Evolutionary conservation across 1,284 basidiomycete genomes (phyloP).

Genomic region (Ceratobasidium sp.): DNA sequence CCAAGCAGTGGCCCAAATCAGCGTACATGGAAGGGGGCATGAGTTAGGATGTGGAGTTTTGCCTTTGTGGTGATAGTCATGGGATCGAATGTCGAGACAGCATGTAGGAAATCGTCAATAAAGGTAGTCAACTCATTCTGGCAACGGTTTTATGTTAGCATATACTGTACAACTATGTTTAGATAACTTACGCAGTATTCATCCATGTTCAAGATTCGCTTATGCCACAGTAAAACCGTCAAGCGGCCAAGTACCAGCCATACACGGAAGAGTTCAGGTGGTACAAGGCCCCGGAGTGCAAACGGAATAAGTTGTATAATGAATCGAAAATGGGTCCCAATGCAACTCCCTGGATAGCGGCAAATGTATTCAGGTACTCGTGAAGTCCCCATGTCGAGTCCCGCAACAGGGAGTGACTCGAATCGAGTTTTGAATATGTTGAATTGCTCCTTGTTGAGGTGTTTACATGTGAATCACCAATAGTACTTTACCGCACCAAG

Average conservation of each 20-base stretch:
- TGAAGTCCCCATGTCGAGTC: slow-evolving; percentile 36
- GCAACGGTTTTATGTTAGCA: too few relatives aligned
- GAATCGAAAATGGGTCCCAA: slow-evolving; percentile 57
- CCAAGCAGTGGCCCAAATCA: slow-evolving; percentile 48
- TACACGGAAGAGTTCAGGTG: slow-evolving; percentile 49
- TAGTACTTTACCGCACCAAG: slow-evolving; percentile 59
- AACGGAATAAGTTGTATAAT: slow-evolving; percentile 55
- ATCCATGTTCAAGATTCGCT: slow-evolving; percentile 52
- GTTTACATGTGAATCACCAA: slow-evolving; percentile 54
- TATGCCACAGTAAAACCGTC: slow-evolving; percentile 55
- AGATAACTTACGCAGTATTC: slow-evolving; percentile 50
- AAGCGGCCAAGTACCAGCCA: slow-evolving; percentile 54
- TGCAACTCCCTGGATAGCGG: slow-evolving; percentile 53
- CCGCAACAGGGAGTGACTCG: slow-evolving; percentile 19
- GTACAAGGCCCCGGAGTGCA: slow-evolving; percentile 53
- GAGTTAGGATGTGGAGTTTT: slow-evolving; percentile 49
- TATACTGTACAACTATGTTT: background rate
- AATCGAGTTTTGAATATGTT: slow-evolving; percentile 52
- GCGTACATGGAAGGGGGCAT: slow-evolving; percentile 45
- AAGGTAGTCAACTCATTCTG: slow-evolving; percentile 2
- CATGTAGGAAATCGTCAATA: slow-evolving; percentile 33
- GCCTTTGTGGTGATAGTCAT: slow-evolving; percentile 41
- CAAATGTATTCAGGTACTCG: slow-evolving; percentile 52
- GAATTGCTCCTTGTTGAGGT: slow-evolving; percentile 50
- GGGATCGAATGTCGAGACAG: background rate